Evolutionary conservation across 2,329 filamentous ascomycete genomes (phyloP).

Genomic region (Scedosporium apiospermum): DNA sequence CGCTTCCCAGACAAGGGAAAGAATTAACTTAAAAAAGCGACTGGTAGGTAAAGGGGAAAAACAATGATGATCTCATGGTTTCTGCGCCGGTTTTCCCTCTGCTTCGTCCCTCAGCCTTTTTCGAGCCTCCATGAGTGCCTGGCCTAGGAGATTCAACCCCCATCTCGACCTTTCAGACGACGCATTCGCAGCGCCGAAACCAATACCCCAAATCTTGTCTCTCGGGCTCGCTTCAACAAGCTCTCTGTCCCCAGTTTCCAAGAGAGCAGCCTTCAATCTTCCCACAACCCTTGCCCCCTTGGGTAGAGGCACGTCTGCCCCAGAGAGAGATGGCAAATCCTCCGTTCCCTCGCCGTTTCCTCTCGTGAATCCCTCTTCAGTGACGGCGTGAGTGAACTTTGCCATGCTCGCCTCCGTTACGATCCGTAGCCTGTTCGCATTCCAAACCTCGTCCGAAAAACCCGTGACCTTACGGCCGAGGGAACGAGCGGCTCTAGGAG

Average conservation of each 20-base stretch:
- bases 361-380: slow-evolving; percentile 17
- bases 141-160: slow-evolving; percentile 57
- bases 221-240: slow-evolving; percentile 52
- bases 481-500: slow-evolving; percentile 38
- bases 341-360: slow-evolving; percentile 12
- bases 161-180: slow-evolving; percentile 36
- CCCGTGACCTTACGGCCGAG: slow-evolving; percentile 45
- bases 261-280: slow-evolving; percentile 35
- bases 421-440: slow-evolving; percentile 37
- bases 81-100: no score
- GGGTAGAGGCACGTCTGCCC: neutral
- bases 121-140: slow-evolving; percentile 51
- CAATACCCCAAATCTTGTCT: slow-evolving; percentile 59
- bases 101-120: slow-evolving; percentile 35
- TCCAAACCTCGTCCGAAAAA: slow-evolving; percentile 45
- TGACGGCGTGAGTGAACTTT: slow-evolving; percentile 45
- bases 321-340: slow-evolving; percentile 11
- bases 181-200: slow-evolving; percentile 44
- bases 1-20: no score
- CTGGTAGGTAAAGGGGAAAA: no score
- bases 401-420: slow-evolving; percentile 47
- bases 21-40: no score
- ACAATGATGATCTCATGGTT: no score
- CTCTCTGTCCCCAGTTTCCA: slow-evolving; percentile 49
- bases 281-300: slow-evolving; percentile 15